phyloP scores from a whole-genome alignment of 73 alveolate species.

The Uronychia binucleata region DNA sequence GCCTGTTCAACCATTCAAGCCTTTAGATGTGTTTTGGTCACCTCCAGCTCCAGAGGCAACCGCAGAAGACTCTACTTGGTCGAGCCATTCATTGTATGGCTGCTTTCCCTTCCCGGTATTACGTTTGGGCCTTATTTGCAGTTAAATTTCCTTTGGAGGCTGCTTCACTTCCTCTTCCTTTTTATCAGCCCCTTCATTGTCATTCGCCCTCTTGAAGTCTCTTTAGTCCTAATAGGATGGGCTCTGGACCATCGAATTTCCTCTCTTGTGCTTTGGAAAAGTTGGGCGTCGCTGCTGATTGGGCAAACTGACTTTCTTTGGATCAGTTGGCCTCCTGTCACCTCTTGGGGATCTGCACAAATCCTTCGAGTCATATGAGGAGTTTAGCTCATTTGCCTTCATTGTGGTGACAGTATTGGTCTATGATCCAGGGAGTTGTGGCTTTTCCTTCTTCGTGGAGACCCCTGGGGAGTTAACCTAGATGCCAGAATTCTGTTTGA shows the following conservation, averaged over 20 bases:
- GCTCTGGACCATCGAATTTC: not conserved
- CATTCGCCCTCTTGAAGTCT: not conserved
- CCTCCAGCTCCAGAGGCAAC: not conserved
- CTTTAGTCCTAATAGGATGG: too few relatives aligned
- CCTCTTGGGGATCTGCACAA: not conserved
- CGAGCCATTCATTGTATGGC: not conserved
- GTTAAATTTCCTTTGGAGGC: not conserved
- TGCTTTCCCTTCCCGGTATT: not conserved
- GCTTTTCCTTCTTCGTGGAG: not conserved
- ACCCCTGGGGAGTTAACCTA: not conserved
- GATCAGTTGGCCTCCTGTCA: not conserved
- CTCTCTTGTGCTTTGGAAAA: not conserved
- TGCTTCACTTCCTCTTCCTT: not conserved
- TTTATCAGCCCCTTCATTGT: not conserved
- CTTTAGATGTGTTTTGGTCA: too few relatives aligned
- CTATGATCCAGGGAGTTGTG: not conserved
- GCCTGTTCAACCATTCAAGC: too few relatives aligned
- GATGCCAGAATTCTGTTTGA: not conserved
- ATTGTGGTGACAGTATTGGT: not conserved
- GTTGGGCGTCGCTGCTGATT: too few relatives aligned
- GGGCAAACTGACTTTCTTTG: too few relatives aligned
- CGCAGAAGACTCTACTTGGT: not conserved
- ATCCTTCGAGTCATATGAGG: not conserved
- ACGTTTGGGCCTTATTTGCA: not conserved
- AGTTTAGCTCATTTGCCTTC: not conserved